A percentile compares a stretch with the other conserved stretches of the same genome.
Evolutionary conservation across 2,329 filamentous ascomycete genomes (phyloP).

Genomic region (Clarireedia monteithiana): DNA sequence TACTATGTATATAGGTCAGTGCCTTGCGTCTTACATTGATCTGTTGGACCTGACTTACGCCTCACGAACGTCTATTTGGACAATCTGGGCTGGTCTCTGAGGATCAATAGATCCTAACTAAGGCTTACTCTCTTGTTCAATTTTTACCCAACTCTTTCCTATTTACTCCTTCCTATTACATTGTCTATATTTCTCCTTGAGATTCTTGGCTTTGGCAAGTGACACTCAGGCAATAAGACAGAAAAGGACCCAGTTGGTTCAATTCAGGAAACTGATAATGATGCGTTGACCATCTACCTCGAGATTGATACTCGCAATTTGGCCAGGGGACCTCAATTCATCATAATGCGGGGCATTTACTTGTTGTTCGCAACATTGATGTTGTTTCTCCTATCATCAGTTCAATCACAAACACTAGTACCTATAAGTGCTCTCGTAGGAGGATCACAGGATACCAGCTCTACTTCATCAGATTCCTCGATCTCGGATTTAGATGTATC

Average conservation of each 20-base stretch:
- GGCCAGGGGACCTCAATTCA: constrained; percentile 7
- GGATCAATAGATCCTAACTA: constrained; percentile 38
- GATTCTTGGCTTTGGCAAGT: constrained; percentile 21
- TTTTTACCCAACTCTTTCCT: constrained; percentile 10
- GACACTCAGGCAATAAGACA: constrained; percentile 6
- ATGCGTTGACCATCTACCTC: constrained; percentile 6
- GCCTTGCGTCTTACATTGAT: constrained; percentile 1
- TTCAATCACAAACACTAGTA: constrained; percentile 4
- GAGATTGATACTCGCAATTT: constrained; percentile 3
- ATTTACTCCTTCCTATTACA: constrained; percentile 4
- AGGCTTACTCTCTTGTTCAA: constrained; percentile 43
- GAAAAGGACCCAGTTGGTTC: constrained; percentile 7
- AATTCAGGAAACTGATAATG: constrained; percentile 1
- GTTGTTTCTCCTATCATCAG: constrained; percentile 5
- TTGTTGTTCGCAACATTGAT: constrained; percentile 9
- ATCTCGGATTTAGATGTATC: not conserved
- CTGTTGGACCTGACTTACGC: not conserved
- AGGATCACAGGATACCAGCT: not conserved
- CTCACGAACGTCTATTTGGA: not conserved
- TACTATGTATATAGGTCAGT: constrained; percentile 8
- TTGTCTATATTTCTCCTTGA: constrained; percentile 32
- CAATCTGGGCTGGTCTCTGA: constrained; percentile 4
- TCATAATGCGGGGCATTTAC: constrained; percentile 11
- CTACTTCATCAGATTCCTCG: not conserved
- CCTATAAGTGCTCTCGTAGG: not conserved